Conservation (phyloP, 2,329 filamentous ascomycete species). For the Daldinia sp. region DNA sequence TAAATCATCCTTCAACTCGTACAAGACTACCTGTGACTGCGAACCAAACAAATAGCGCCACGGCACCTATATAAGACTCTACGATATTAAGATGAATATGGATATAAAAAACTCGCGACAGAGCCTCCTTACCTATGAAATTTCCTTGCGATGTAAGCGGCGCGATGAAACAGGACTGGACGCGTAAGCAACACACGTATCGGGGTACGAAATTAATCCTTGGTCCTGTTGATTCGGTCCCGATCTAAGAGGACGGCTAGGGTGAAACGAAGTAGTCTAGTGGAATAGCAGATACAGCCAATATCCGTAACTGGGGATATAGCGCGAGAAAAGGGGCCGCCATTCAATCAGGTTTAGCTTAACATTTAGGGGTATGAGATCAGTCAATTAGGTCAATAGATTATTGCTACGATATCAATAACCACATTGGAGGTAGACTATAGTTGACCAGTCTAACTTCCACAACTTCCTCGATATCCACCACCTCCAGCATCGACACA, state of each 20-base stretch:
- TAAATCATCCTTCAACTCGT: neutral
- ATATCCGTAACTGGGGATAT: neutral
- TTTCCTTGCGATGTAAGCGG: neutral
- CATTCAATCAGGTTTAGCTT: neutral
- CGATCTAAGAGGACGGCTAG: neutral
- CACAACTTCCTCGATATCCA: neutral
- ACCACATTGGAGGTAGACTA: too few relatives aligned
- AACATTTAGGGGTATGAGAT: neutral
- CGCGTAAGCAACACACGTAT: neutral
- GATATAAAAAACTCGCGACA: neutral
- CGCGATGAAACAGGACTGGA: neutral
- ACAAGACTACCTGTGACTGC: neutral
- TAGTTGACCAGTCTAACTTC: neutral
- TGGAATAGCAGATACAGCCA: neutral
- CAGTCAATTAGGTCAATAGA: too few relatives aligned
- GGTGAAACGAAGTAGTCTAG: neutral
- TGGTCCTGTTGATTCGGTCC: neutral
- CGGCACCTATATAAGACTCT: neutral
- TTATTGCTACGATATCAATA: too few relatives aligned
- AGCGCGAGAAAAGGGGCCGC: neutral
- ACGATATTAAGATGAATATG: neutral
- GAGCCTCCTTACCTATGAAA: neutral
- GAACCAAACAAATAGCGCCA: neutral
- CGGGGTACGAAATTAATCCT: neutral
- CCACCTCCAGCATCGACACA: neutral